These are phyloP conservation scores for Pleurotus djamor DNA, from an alignment of 768 basidiomycete species.

Conservation along the genomic window DNA sequence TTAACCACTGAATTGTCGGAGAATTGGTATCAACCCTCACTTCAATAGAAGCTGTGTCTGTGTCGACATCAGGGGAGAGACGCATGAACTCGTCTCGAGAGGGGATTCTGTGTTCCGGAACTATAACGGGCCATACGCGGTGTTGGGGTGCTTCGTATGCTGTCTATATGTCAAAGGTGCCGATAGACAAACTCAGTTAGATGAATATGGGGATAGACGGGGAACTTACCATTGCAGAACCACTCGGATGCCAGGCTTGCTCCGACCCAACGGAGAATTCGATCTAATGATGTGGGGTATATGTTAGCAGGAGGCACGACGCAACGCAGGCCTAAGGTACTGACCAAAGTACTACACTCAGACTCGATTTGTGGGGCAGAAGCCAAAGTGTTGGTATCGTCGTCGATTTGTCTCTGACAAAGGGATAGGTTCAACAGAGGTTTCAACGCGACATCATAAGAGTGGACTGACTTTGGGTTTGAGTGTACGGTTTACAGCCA, in stretches of 20 bases:
- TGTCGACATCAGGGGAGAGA: conserved; percentile 2
- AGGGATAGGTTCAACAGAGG: background rate
- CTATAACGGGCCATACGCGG: background rate
- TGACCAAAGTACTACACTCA: conserved; percentile 5
- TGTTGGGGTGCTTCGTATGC: background rate
- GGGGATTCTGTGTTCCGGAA: background rate
- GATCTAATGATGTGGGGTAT: background rate
- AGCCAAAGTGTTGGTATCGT: conserved; percentile 3
- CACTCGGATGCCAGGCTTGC: background rate
- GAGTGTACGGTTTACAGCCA: conserved; percentile 2
- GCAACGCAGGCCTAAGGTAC: background rate
- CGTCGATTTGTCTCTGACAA: background rate
- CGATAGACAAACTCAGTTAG: background rate
- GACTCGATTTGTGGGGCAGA: background rate
- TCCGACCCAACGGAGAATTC: conserved; percentile 1
- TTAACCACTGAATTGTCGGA: background rate
- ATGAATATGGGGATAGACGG: background rate
- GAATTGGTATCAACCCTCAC: background rate
- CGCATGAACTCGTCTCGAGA: background rate
- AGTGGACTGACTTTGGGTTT: background rate
- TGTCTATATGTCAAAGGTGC: background rate
- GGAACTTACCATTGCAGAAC: background rate
- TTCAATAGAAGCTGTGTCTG: conserved; percentile 4
- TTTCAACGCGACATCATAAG: background rate
- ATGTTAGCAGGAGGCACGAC: no score